Conservation (phyloP, 495 filamentous ascomycete species). For the Lasiosphaeris hirsuta region DNA sequence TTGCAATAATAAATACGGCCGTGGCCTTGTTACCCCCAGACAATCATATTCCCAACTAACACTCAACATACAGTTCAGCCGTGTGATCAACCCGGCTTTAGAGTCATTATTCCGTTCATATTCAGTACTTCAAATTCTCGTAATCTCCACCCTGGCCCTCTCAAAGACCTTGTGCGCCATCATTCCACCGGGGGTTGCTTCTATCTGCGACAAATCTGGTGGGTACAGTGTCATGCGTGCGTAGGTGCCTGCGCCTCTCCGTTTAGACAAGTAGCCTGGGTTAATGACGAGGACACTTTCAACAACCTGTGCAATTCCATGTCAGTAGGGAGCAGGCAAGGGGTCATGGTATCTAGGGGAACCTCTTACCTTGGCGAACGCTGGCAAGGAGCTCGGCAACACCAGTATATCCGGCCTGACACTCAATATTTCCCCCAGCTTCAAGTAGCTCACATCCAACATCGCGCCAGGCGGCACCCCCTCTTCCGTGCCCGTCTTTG, state of each 20-base stretch:
- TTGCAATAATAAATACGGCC: not conserved
- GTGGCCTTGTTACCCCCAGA: constrained; percentile 1
- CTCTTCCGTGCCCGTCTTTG: constrained; percentile 56
- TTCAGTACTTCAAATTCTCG: constrained; percentile 56
- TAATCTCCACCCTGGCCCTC: constrained; percentile 79
- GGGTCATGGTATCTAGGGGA: not conserved
- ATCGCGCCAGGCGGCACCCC: constrained; percentile 63
- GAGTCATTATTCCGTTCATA: not conserved
- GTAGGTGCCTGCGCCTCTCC: constrained; percentile 74
- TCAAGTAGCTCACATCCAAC: constrained; percentile 80
- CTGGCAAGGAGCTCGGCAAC: constrained; percentile 74
- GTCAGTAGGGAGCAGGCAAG: constrained; percentile 10
- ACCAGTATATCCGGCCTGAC: constrained; percentile 82
- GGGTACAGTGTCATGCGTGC: constrained; percentile 72
- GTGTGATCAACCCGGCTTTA: not conserved
- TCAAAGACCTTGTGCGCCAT: constrained; percentile 74
- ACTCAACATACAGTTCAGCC: no score
- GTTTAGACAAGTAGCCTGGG: constrained; percentile 81
- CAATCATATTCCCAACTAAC: not conserved
- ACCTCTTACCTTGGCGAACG: constrained; percentile 76
- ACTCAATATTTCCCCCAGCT: constrained; percentile 85
- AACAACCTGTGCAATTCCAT: constrained; percentile 56
- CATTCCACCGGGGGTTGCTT: constrained; percentile 52
- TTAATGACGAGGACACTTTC: constrained; percentile 84
- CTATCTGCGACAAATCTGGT: constrained; percentile 53